Evolutionary conservation across 2,329 filamentous ascomycete genomes (phyloP), one percentile per base, ranked within the genome.

Genomic region (Aspergillus luchuensis): DNA sequence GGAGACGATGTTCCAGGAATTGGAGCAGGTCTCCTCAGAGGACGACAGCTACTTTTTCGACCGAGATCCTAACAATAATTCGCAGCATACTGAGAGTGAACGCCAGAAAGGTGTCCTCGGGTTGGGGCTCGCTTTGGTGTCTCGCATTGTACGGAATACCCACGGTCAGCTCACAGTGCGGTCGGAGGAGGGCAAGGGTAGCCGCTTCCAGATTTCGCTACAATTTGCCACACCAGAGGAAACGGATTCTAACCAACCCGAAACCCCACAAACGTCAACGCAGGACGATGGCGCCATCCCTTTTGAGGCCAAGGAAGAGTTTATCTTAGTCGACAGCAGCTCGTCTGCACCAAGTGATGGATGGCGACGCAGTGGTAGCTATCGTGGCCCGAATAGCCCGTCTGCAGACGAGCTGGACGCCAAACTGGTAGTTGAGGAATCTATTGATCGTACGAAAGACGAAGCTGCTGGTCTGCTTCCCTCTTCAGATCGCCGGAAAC

Each of bases 101-200:
- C 49, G 55, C 13, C 55, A 66, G 13, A 79, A 79, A 56, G 77
- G 79, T 8, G 87, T 87, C 0, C 76, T 96, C 1, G 93, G 93
- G 0, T 83, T 97, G 8, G 93, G 92, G 0, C 82, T 97, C n/a
- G 92, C 92, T 0, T 83, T 96, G 11, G 92, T 96, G n/a, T 90
- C 91, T 15, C 86, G 92, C 39, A 91, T 92, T 38, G 83, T 97
- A 33, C 86, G 88, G n/a, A 96, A 92, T 70, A 95, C 96, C 91
- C 89, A 94, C 60, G 93, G 92, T 0, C 92, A 96, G 69, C 76
- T 97, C 30, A 87, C 91, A 1, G 78, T 97, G 1, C 94, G 92
- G 69, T 96, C 92, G 0, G 91, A 95, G 69, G 85, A 90, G 71
- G 90, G 90, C 2, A 90, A 89, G 67, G 92, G 93, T 0, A 93